Percentiles rank a stretch among this genome's conserved stretches.
phyloP scores from a whole-genome alignment of 148 eudicot species.

The Vaccinium corymbosum region DNA sequence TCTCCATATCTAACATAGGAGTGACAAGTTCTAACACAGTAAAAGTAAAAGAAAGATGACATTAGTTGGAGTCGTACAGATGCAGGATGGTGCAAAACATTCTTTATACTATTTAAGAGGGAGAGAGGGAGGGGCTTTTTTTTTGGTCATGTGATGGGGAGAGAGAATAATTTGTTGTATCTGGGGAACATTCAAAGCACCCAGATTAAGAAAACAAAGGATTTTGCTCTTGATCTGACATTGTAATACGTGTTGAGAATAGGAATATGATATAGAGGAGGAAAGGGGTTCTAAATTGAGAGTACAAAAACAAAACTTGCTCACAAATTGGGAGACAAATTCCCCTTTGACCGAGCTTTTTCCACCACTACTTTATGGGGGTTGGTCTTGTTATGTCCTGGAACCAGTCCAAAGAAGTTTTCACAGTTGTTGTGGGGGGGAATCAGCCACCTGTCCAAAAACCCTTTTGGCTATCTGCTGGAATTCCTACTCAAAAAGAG shows the following conservation, averaged over 20 bases:
- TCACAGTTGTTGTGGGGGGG: neutral
- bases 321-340: conserved; percentile 37
- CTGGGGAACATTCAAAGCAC: conserved; percentile 23
- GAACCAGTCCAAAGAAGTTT: neutral
- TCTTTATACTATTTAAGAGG: conserved; percentile 2
- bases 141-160: neutral
- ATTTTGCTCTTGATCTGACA: conserved; percentile 21
- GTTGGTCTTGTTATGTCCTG: conserved; percentile 11
- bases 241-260: conserved; percentile 20
- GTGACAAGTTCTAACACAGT: too few relatives aligned
- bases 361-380: conserved; percentile 22
- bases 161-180: neutral
- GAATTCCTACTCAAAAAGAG: conserved; percentile 5
- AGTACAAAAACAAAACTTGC: conserved; percentile 28
- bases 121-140: neutral
- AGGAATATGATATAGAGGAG: conserved; percentile 11
- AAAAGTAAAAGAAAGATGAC: neutral
- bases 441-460: conserved; percentile 32
- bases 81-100: conserved; percentile 12
- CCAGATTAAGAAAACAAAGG: conserved; percentile 16
- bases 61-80: neutral
- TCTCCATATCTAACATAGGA: too few relatives aligned
- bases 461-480: conserved; percentile 21
- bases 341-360: conserved; percentile 24
- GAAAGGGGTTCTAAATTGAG: conserved; percentile 9